Conservation (phyloP, 2,329 filamentous ascomycete species). For the Fusarium fracticaudum region DNA sequence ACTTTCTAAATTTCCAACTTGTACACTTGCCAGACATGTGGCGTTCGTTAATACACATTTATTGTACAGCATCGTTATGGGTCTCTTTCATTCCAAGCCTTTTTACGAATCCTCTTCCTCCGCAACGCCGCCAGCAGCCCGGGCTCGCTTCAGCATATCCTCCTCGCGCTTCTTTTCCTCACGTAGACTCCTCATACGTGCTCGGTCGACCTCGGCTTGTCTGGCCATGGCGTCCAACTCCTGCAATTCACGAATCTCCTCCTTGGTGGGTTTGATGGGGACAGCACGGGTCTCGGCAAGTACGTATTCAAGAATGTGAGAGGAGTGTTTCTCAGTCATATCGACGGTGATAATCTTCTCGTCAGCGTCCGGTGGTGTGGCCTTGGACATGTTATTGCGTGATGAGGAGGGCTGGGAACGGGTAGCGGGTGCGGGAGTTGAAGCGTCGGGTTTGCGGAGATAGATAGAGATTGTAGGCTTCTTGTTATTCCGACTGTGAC, state of each 20-base stretch:
- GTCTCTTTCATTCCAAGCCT: background rate
- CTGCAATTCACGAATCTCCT: constrained; percentile 68
- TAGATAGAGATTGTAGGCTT: constrained; percentile 73
- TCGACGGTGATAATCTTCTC: constrained; percentile 66
- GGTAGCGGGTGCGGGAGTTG: constrained; percentile 41
- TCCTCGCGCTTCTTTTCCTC: constrained; percentile 70
- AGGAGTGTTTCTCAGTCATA: constrained; percentile 70
- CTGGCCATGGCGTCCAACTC: constrained; percentile 64
- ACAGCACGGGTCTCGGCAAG: constrained; percentile 70
- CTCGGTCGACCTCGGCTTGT: constrained; percentile 63
- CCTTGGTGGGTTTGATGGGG: constrained; percentile 63
- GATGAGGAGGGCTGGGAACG: constrained; percentile 58
- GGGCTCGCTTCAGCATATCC: constrained; percentile 56
- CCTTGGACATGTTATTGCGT: constrained; percentile 57
- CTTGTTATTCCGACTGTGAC: constrained; percentile 65
- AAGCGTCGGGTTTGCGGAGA: constrained; percentile 56
- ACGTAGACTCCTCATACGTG: constrained; percentile 61
- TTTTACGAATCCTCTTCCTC: constrained; percentile 47
- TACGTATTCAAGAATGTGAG: constrained; percentile 71
- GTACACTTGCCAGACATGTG: constrained; percentile 42
- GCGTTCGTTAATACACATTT: constrained; percentile 43
- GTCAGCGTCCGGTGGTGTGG: constrained; percentile 57
- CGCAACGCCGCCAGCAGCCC: constrained; percentile 50
- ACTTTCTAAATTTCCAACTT: constrained; percentile 38
- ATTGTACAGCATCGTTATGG: constrained; percentile 42